A percentile compares a stretch with the other conserved stretches of the same genome.
Conservation (phyloP, 176 grass and related monocot species). For the Hyparrhenia diplandra region DNA sequence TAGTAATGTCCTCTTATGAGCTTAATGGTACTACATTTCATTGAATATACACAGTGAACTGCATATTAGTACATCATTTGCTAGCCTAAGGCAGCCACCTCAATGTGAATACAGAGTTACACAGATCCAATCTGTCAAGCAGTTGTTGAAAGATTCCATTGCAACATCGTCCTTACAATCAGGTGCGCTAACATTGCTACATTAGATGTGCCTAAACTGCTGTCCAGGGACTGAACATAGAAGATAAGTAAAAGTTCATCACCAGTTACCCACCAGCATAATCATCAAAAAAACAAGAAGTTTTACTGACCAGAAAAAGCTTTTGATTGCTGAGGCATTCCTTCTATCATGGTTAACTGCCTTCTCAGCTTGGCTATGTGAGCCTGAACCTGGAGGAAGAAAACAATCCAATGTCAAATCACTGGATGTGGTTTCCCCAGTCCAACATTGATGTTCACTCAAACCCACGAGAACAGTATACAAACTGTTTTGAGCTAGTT, state of each 20-base stretch:
- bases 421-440: too few relatives aligned
- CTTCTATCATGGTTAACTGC: conserved; percentile 87
- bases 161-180: conserved; percentile 25
- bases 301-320: conserved; percentile 63
- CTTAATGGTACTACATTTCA: not conserved
- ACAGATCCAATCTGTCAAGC: conserved; percentile 6
- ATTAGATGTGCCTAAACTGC: conserved; percentile 46
- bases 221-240: conserved; percentile 36
- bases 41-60: conserved; percentile 17
- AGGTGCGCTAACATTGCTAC: not conserved
- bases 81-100: not conserved
- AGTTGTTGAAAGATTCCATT: conserved; percentile 15
- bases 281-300: conserved; percentile 5
- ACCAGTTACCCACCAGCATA: not conserved
- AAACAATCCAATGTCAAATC: conserved; percentile 12
- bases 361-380: conserved; percentile 93
- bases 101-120: conserved; percentile 21
- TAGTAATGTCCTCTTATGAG: conserved; percentile 14
- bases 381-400: conserved; percentile 64
- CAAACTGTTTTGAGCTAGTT: not conserved
- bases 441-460: not conserved
- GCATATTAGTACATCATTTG: not conserved
- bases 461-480: not conserved
- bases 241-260: conserved; percentile 10
- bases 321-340: conserved; percentile 67